A percentile compares a stretch with the other conserved stretches of the same genome.
Conservation (phyloP, 2,329 filamentous ascomycete genomes). For the Claviceps maximensis region DNA sequence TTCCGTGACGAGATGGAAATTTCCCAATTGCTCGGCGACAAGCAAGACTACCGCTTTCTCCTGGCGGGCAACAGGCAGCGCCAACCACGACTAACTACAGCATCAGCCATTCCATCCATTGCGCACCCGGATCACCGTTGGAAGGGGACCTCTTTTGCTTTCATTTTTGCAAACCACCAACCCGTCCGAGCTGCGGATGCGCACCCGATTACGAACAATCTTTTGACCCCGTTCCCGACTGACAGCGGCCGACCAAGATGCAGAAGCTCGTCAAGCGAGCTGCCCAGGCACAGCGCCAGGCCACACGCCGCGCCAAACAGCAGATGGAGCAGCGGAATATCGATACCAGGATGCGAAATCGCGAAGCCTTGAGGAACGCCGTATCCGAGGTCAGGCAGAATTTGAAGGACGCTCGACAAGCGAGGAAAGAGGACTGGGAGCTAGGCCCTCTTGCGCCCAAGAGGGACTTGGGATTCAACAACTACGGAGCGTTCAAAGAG, state of each 20-base stretch:
- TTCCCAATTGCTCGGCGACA: background rate
- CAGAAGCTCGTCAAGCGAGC: constrained; percentile 58
- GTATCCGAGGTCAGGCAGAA: constrained; percentile 21
- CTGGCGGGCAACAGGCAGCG: background rate
- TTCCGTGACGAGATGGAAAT: constrained; percentile 1
- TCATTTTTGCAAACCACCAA: background rate
- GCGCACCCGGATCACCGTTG: background rate
- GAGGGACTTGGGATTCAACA: constrained; percentile 52
- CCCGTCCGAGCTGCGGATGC: background rate
- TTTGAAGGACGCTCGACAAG: constrained; percentile 28
- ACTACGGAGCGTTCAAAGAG: constrained; percentile 42
- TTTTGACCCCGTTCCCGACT: background rate
- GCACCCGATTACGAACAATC: background rate
- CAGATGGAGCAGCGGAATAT: constrained; percentile 18
- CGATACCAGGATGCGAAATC: constrained; percentile 17
- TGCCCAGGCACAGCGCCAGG: constrained; percentile 52
- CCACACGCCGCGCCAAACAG: constrained; percentile 33
- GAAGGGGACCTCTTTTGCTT: background rate
- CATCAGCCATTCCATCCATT: background rate
- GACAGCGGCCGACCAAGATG: constrained; percentile 31
- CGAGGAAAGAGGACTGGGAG: constrained; percentile 63
- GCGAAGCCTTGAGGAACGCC: constrained; percentile 18
- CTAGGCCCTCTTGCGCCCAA: constrained; percentile 67
- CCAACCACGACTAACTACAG: background rate
- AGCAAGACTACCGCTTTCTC: background rate